Percentiles rank a stretch among this genome's conserved stretches.
These are phyloP conservation scores for Iris pallida DNA, from an alignment of 116 monocot genomes.

Conservation along the genomic window DNA sequence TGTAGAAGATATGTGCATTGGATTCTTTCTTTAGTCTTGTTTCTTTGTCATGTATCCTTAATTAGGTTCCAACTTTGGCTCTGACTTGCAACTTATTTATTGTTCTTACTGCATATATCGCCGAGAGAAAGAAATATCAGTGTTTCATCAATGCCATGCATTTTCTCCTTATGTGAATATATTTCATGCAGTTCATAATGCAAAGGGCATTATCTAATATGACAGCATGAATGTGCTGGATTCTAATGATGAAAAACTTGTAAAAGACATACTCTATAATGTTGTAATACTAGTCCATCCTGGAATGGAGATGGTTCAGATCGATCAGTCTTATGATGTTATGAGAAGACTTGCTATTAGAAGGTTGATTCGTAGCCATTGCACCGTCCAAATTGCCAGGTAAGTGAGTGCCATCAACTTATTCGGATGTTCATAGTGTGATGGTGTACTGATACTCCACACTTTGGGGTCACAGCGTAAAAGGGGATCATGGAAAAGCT, in stretches of 20 bases:
- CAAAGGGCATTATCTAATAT: conserved; percentile 1
- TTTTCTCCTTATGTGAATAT: not conserved
- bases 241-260: conserved; percentile 42
- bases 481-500: conserved; percentile 64
- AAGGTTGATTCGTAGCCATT: conserved; percentile 57
- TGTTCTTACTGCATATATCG: not conserved
- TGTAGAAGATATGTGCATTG: too few relatives aligned
- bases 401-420: conserved; percentile 12
- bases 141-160: not conserved
- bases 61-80: not conserved
- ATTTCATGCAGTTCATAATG: too few relatives aligned
- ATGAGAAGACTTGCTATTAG: conserved; percentile 32
- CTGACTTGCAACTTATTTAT: not conserved
- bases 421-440: not conserved
- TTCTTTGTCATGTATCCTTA: too few relatives aligned
- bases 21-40: too few relatives aligned
- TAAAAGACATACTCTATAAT: conserved; percentile 67
- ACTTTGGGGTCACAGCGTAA: conserved; percentile 33
- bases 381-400: conserved; percentile 57
- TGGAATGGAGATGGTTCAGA: conserved; percentile 14
- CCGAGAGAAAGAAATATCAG: not conserved
- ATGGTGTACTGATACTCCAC: conserved; percentile 6
- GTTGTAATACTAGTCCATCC: conserved; percentile 53
- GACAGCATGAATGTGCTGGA: conserved; percentile 29
- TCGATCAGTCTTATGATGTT: conserved; percentile 38